Base-by-base conservation (phyloP, 495 filamentous ascomycete species). In the Xylaria sp. region DNA sequence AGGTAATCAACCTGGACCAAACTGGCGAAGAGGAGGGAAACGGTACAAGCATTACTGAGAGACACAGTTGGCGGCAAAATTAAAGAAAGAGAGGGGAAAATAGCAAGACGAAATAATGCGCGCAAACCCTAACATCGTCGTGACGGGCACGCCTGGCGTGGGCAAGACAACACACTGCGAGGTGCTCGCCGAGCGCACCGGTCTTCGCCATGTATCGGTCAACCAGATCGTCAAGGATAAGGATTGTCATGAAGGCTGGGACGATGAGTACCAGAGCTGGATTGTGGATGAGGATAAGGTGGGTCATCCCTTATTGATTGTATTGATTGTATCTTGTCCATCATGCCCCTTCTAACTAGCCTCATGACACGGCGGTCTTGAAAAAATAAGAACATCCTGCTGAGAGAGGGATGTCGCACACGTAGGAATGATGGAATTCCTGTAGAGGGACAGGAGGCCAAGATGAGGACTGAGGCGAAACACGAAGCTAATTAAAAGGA, bases 251-350 rank as follows among this genome's bases (percentile, higher is more conserved):
- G 93, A 97, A 67, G 91, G 91, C 17, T 97, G 89, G 80, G 93
- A 97, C 71, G 90, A 96, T 21, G 92, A 93, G 80, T 87, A 89
- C 48, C 87, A 93, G 81, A 93, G 91, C 74, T 97, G 93, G 92
- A 92, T 98, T 61, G 94, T 99, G 26, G 94, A 99, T 78, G 96
- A 99, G 79, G 95, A 98, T 78, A 97, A 97, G 88, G 94, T 95
- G 77, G 68, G 83, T 71, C 43, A 19, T 37, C 26, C 7, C 11
- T 72, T 68, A 33, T 69, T 72, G 58, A 1, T 59, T 46, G 0
- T 68, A 33, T 69, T 72, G 58, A 1, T 59, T 46, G 0, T 4
- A 59, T 61, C 57, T 33, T 62, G 72, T 65, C 43, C 68, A 24
- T 43, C 48, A 14, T 62, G 21, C 62, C 31, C 52, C 41, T 41